Evolutionary conservation across 2,329 filamentous ascomycete genomes (phyloP).

Genomic region (Exophiala xenobiotica): DNA sequence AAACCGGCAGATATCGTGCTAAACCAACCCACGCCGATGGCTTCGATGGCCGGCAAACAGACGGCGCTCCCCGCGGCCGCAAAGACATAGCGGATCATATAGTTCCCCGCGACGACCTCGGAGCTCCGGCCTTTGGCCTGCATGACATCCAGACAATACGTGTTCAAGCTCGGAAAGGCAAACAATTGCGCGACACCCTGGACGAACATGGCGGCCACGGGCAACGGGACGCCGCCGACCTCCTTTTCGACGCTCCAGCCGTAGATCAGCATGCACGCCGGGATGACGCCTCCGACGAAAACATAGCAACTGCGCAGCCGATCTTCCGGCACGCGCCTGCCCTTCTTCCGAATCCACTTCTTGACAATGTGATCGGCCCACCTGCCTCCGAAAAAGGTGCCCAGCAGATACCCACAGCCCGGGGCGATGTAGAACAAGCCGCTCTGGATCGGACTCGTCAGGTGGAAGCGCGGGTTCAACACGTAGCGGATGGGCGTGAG

Average conservation of each 20-base stretch:
- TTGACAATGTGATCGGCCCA: conserved; percentile 68
- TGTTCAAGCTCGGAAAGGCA: conserved; percentile 73
- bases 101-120: conserved; percentile 78
- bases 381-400: conserved; percentile 69
- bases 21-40: conserved; percentile 79
- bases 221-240: conserved; percentile 56
- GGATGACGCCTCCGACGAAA: conserved; percentile 59
- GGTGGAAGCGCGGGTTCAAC: conserved; percentile 70
- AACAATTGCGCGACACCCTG: conserved; percentile 74
- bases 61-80: conserved; percentile 69
- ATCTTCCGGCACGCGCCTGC: conserved; percentile 66
- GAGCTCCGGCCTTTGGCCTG: conserved; percentile 58
- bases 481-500: conserved; percentile 70
- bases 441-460: conserved; percentile 64
- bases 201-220: conserved; percentile 70
- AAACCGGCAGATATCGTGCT: conserved; percentile 66
- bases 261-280: conserved; percentile 66
- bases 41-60: conserved; percentile 71
- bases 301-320: conserved; percentile 60
- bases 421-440: conserved; percentile 75
- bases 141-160: conserved; percentile 82
- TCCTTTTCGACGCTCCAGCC: conserved; percentile 62
- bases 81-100: conserved; percentile 73
- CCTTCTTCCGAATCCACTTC: conserved; percentile 61
- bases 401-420: conserved; percentile 66